Evolutionary conservation across 2,329 filamentous ascomycete genomes (phyloP).

Genomic region (Ophiostoma populinum): DNA sequence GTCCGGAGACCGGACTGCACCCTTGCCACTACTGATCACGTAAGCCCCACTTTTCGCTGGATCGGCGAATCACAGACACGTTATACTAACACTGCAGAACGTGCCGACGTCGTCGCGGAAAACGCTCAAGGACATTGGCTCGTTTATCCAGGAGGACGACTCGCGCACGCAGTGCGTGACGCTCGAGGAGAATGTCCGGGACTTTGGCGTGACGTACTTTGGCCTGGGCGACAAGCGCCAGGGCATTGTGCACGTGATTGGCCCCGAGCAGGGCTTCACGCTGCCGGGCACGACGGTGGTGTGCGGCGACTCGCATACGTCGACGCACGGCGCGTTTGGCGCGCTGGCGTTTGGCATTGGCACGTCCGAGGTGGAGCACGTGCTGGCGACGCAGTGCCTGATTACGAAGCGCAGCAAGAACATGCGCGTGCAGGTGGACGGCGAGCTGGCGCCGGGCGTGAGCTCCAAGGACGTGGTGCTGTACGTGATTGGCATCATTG

Average conservation of each 20-base stretch:
- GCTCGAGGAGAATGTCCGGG: conserved; percentile 92
- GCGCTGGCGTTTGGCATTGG: conserved; percentile 92
- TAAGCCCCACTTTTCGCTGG: conserved; percentile 32
- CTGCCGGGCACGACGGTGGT: conserved; percentile 93
- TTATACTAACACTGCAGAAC: conserved; percentile 42
- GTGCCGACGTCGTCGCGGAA: conserved; percentile 84
- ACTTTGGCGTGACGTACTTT: conserved; percentile 93
- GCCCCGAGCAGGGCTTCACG: conserved; percentile 96
- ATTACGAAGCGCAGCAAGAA: conserved; percentile 95
- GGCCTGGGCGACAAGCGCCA: conserved; percentile 91
- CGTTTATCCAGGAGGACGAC: conserved; percentile 90
- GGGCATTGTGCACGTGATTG: conserved; percentile 96
- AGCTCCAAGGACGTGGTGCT: conserved; percentile 93
- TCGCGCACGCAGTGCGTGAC: conserved; percentile 88
- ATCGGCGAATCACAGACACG: no score
- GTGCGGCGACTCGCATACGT: conserved; percentile 95
- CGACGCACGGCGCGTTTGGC: conserved; percentile 93
- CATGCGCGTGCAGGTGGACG: conserved; percentile 93
- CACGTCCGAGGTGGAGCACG: conserved; percentile 96
- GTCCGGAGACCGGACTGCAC: conserved; percentile 94
- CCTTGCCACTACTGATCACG: conserved; percentile 88
- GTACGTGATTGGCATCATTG: conserved; percentile 82
- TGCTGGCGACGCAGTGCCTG: conserved; percentile 87
- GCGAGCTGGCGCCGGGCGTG: conserved; percentile 74
- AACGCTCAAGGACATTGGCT: conserved; percentile 79